A percentile compares a stretch with the other conserved stretches of the same genome.
Conservation (phyloP, 177 flowering plant species). For the Vitis hybrid region DNA sequence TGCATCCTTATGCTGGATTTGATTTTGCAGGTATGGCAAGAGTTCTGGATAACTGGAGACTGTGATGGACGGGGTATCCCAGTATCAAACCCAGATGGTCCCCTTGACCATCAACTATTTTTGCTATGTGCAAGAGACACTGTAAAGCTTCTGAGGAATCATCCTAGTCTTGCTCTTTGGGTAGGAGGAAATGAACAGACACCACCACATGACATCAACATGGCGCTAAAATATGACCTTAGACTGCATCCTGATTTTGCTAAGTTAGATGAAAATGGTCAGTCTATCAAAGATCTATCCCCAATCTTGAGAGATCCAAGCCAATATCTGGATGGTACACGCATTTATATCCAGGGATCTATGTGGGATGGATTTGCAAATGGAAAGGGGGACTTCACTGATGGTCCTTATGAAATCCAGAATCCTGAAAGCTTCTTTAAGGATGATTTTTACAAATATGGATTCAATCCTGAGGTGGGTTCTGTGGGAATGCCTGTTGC, state of each 20-base stretch:
- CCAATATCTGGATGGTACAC: slow-evolving; percentile 91
- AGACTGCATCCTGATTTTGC: slow-evolving; percentile 74
- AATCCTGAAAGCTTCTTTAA: slow-evolving; percentile 88
- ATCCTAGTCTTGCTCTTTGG: slow-evolving; percentile 98
- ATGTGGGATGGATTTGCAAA: slow-evolving; percentile 99
- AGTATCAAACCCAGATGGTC: slow-evolving; percentile 89
- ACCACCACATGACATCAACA: slow-evolving; percentile 86
- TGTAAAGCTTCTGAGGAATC: slow-evolving; percentile 89
- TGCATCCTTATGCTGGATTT: neutral
- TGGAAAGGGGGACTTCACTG: slow-evolving; percentile 83
- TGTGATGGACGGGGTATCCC: slow-evolving; percentile 93
- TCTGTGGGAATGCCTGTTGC: slow-evolving; percentile 96
- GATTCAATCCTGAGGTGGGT: slow-evolving; percentile 99
- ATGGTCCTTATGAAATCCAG: slow-evolving; percentile 97
- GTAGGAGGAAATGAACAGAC: slow-evolving; percentile 97
- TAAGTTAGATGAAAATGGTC: slow-evolving; percentile 16
- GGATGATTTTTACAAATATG: slow-evolving; percentile 70
- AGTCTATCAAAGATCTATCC: slow-evolving; percentile 20
- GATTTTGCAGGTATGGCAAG: slow-evolving; percentile 93
- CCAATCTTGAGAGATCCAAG: slow-evolving; percentile 67
- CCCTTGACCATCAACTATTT: slow-evolving; percentile 91
- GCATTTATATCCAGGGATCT: slow-evolving; percentile 86
- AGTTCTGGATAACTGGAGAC: slow-evolving; percentile 99
- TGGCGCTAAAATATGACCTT: slow-evolving; percentile 69
- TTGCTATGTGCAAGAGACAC: slow-evolving; percentile 92